Evolutionary conservation across 805 yeast genomes (phyloP), one percentile per base, ranked within the genome.

Genomic region (Torulaspora microellipsoides): DNA sequence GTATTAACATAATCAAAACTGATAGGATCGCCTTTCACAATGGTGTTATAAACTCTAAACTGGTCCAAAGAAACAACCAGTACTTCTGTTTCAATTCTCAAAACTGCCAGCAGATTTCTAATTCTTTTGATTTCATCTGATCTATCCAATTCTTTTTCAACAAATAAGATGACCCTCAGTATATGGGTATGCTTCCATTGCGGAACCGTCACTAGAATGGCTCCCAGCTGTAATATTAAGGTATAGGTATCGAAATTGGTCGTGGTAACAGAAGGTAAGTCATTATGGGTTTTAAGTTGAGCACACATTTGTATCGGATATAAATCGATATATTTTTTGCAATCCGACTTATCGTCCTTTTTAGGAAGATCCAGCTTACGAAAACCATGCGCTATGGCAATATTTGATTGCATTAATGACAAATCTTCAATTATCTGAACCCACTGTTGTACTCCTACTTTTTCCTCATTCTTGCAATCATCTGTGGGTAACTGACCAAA

Each of bases 221-320:
- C 95, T 3, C 98, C 99, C 44, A 93, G 70, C 59, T 93, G 99
- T 46, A 95, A 68, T 51, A 93, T 93, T 57, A 93, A 73, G 0
- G 98, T 91, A 58, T 90, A 93, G 0, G 99, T 93, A 63, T 93
- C 99, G 60, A 93, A 89, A 58, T 93, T 93, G 3, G 95, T 89
- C 0, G 96, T 85, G 47, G 83, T 59, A 1, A 85, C 74, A 17
- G 78, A 72, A 6, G 60, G 53, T 1, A 49, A 34, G 11, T 54
- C 53, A n/a, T 47, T 42, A 13, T 49, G 47, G 1, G 45, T 39
- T 31, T 47, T 53, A 40, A 87, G 78, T 34, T 81, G 80, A 0
- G 95, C 91, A 3, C 95, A 82, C 97, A 93, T 93, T 58, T 93
- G 99, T 52, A 93, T 90, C 0, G 99, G 99, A 62, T 95, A 93